Evolutionary conservation across 1,284 basidiomycete species (phyloP), one percentile per base, ranked within the genome.

Genomic region (Takashimella koratensis): DNA sequence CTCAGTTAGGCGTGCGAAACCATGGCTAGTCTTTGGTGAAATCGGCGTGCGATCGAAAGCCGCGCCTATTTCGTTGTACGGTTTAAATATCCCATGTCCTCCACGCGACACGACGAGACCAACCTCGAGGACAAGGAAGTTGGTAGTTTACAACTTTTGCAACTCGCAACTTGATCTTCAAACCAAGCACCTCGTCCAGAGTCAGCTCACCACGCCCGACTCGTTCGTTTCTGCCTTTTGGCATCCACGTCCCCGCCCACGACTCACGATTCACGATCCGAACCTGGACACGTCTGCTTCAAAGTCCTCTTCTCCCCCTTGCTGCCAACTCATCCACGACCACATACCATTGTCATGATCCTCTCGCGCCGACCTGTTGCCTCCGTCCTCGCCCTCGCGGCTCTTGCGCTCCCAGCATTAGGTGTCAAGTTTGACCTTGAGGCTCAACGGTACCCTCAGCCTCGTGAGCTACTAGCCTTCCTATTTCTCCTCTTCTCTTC

Each of bases 361-460:
- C 16, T 16, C 10, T 8, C 30, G 8, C 30, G 16, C 30, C 30
- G 30, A 36, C 30, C 8, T 16, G 8, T 36, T 36, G 8, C 30
- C 16, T 36, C 30, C 8, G 10, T 42, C 1, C 30, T 58, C 41
- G 40, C 49, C 25, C 47, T 57, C 24, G 36, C 55, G 24, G 30
- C 43, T 45, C 48, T 47, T 19, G 56, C 58, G 30, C 59, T 54
- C 23, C 47, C 58, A 43, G 62, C 61, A 40, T 52, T 50, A 45
- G 89, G 87, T 46, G 87, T 96, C 77, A 96, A 96, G 77, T 94
- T 96, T 75, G 74, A 81, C 44, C 79, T 94, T 22, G 81, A 77
- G 40, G 84, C 90, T 1, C 80, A 80, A 57, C 81, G 83, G 55
- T 83, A 85, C 65, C 90, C 91, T 0, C 77, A 80, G 43, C 70